Evolutionary conservation across 2,329 filamentous ascomycete species (phyloP), one percentile per base, ranked within the genome.

Genomic region (Aureobasidium zeae): DNA sequence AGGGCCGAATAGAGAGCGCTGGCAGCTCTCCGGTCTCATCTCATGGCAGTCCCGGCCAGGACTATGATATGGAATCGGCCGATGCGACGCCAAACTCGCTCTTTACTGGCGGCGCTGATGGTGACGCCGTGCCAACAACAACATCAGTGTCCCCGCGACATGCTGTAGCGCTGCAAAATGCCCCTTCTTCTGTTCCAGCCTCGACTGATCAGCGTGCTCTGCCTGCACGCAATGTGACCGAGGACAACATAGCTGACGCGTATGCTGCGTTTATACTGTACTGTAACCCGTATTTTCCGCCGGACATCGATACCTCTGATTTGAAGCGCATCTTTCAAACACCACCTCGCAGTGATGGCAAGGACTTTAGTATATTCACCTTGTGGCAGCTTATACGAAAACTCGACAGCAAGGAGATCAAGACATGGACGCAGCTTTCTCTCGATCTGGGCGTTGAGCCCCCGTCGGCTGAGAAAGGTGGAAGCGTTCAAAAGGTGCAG

Each of bases 371-470:
- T 55, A 83, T 83, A 0, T 93, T 77, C 61, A 70, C 70, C 6
- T 68, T 95, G 15, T 94, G 80, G 59, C 74, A 85, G 56, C 72
- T 95, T 41, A 86, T 95, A 56, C 72, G 75, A 50, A 81, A 81
- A 60, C 76, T 93, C 41, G 83, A 93, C 51, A 67, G 69, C 16
- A 88, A 85, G 57, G 85, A 94, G 56, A 79, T 95, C 60, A 91
- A 88, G 63, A 94, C 87, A 0, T 95, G 88, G 88, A 85, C 83
- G 29, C 85, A 94, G 59, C 61, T 95, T 52, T 88, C 86, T 1
- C 75, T 88, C 42, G 82, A 83, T 55, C 69, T 95, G n/a, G 88
- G 89, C 8, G 89, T 94, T 12, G 85, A 93, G 56, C 82, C 83
- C 3, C 86, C 87, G 2, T 82, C 86, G 48, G 70, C 79, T 17